These are phyloP conservation scores for Xylaria venustula DNA, from an alignment of 495 filamentous ascomycete species.

Conservation along the genomic window DNA sequence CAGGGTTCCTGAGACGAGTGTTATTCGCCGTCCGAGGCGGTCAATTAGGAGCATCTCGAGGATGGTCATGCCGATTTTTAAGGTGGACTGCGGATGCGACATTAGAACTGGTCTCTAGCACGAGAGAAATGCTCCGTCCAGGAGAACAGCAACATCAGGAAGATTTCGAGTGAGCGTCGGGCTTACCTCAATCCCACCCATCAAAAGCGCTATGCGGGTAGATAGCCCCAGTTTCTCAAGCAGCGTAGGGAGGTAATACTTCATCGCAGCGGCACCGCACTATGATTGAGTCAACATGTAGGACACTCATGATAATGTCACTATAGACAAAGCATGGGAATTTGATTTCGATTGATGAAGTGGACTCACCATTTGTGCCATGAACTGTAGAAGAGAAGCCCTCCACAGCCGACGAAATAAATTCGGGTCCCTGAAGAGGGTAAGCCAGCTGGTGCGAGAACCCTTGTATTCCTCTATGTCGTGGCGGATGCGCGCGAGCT, in stretches of 20 bases:
- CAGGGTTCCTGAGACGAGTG: constrained; percentile 39
- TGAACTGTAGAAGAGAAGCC: constrained; percentile 49
- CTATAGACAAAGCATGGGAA: no score
- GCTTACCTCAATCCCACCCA: constrained; percentile 46
- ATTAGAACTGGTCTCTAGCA: not conserved
- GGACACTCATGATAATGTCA: no score
- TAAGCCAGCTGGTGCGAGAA: constrained; percentile 33
- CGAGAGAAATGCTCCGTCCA: not conserved
- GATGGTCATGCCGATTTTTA: constrained; percentile 51
- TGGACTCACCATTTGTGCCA: constrained; percentile 40
- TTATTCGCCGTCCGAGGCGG: constrained; percentile 41
- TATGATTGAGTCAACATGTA: no score
- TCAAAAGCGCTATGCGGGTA: constrained; percentile 43
- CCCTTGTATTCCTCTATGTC: constrained; percentile 33
- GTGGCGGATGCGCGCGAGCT: constrained; percentile 37
- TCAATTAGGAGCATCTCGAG: constrained; percentile 53
- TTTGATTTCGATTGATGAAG: not conserved
- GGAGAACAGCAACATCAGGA: no score
- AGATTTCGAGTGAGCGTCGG: not conserved
- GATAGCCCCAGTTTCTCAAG: constrained; percentile 47
- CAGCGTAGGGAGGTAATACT: constrained; percentile 52
- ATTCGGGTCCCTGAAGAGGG: constrained; percentile 38
- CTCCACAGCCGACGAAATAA: constrained; percentile 46
- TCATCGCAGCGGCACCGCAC: constrained; percentile 56
- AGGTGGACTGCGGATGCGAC: constrained; percentile 25